Conservation (phyloP, 2,329 filamentous ascomycete species). For the Beauveria sp. region DNA sequence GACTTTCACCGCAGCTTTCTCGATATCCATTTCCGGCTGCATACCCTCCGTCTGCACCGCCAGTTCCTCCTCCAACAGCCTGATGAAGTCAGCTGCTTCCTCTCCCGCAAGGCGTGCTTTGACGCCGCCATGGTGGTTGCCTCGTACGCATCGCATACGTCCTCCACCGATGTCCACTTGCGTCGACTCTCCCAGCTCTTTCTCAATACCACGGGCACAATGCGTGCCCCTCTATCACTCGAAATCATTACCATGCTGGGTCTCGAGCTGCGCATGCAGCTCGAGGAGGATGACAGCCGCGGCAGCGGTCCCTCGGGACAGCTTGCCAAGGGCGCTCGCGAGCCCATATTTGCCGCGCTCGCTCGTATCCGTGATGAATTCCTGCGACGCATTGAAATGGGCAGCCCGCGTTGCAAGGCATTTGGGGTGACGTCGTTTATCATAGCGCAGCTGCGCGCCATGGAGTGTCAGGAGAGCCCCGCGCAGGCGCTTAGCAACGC, state of each 20-base stretch:
- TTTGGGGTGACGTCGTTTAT: constrained; percentile 1
- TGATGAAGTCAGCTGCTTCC: background rate
- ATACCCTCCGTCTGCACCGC: constrained; percentile 1
- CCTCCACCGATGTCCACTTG: background rate
- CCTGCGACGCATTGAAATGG: background rate
- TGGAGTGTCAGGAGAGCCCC: background rate
- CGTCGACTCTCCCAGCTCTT: background rate
- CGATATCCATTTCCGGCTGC: background rate
- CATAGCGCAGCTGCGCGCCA: background rate
- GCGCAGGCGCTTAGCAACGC: background rate
- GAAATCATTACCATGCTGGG: constrained; percentile 6
- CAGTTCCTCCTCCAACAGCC: background rate
- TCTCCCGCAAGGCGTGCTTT: constrained; percentile 1
- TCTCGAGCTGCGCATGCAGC: constrained; percentile 1
- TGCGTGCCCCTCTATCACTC: background rate
- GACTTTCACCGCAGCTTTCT: constrained; percentile 4
- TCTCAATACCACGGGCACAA: background rate
- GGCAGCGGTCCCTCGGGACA: background rate
- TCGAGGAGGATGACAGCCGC: background rate
- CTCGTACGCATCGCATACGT: background rate
- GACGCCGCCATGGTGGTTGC: constrained; percentile 1
- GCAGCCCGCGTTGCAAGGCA: constrained; percentile 1
- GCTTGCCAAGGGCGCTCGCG: background rate
- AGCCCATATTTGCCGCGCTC: background rate
- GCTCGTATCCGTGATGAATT: background rate